Evolutionary conservation across 73 alveolate species (phyloP).

Genomic region (Tetrahymena elliotti): DNA sequence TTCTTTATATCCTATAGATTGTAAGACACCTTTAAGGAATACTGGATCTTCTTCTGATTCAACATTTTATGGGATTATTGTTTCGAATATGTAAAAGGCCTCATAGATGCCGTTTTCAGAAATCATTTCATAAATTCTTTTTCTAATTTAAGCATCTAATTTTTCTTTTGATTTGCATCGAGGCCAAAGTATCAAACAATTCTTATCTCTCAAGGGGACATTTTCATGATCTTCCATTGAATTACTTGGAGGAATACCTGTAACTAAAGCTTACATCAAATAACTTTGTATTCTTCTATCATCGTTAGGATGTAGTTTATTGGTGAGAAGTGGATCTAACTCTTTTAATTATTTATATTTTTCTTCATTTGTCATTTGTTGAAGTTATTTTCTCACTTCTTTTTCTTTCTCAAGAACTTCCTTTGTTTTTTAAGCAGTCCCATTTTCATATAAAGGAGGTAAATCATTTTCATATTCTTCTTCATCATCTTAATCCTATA

Average conservation of each 20-base stretch:
- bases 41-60: neutral
- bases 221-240: conserved; percentile 16
- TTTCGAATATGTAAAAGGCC: conserved; percentile 32
- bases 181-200: conserved; percentile 57
- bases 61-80: neutral
- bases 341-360: conserved; percentile 14
- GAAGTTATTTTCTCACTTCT: neutral
- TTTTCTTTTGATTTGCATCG: conserved; percentile 42
- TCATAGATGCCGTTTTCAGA: conserved; percentile 57
- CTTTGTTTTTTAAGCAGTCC: neutral
- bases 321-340: conserved; percentile 49
- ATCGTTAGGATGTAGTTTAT: conserved; percentile 53
- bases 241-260: conserved; percentile 37
- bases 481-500: neutral
- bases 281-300: conserved; percentile 59
- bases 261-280: neutral
- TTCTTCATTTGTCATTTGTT: conserved; percentile 4
- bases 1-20: conserved; percentile 78
- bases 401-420: neutral
- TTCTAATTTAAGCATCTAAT: conserved; percentile 37
- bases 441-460: neutral
- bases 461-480: conserved; percentile 1
- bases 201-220: conserved; percentile 38
- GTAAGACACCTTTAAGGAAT: conserved; percentile 59
- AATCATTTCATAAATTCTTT: conserved; percentile 64